phyloP scores from a whole-genome alignment of 2,329 filamentous ascomycete species.

The Albifimbria verrucaria region DNA sequence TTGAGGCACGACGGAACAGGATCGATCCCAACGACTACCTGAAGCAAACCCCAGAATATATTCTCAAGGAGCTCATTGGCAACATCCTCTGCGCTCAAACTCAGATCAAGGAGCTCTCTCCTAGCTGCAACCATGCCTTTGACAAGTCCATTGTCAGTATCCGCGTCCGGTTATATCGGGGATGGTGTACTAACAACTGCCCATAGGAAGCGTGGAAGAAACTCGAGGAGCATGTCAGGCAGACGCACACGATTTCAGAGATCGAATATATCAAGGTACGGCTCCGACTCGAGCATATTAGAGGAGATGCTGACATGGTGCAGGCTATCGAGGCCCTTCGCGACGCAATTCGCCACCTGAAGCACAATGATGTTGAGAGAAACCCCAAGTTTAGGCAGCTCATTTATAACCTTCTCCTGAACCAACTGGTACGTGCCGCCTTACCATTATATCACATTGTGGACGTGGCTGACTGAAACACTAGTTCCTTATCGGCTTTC shows the following conservation, averaged over 20 bases:
- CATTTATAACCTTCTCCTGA: not conserved
- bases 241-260: not conserved
- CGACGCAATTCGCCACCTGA: not conserved
- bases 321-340: not conserved
- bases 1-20: too few relatives aligned
- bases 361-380: not conserved
- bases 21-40: conserved; percentile 1
- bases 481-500: conserved; percentile 4
- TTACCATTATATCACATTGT: not conserved
- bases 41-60: not conserved
- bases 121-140: not conserved
- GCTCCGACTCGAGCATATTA: not conserved
- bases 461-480: not conserved
- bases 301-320: not conserved
- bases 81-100: conserved; percentile 1
- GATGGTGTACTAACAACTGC: not conserved
- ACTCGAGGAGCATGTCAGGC: not conserved
- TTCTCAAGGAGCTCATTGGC: conserved; percentile 1
- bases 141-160: conserved; percentile 2
- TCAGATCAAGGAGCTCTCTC: not conserved
- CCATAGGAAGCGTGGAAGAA: not conserved
- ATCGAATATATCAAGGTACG: conserved; percentile 2
- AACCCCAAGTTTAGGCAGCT: not conserved
- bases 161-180: not conserved
- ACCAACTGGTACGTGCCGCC: conserved; percentile 2